Percentiles rank a stretch among this genome's conserved stretches.
Evolutionary conservation across 2,329 filamentous ascomycete genomes (phyloP).

Genomic region (Paracoccidioides brasiliensis): DNA sequence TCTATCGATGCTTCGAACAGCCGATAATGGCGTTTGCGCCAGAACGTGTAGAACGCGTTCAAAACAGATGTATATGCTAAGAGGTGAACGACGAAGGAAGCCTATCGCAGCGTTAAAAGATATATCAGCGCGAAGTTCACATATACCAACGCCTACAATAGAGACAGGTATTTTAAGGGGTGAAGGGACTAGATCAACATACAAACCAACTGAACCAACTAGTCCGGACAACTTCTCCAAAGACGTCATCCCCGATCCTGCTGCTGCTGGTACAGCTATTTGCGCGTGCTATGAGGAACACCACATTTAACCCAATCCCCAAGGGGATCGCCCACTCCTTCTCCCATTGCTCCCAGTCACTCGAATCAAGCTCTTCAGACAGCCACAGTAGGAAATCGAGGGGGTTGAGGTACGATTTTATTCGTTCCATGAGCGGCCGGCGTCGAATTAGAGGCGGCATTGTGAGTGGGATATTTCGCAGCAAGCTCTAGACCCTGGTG

Average conservation of each 20-base stretch:
- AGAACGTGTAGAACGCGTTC: slow-evolving; percentile 74
- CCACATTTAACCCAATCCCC: slow-evolving; percentile 61
- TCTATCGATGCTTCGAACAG: slow-evolving; percentile 83
- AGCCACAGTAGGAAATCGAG: slow-evolving; percentile 84
- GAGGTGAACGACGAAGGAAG: slow-evolving; percentile 56
- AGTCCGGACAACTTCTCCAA: slow-evolving; percentile 53
- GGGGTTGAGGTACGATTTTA: slow-evolving; percentile 69
- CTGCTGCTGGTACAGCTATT: slow-evolving; percentile 47
- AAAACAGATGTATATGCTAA: slow-evolving; percentile 52
- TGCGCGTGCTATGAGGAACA: slow-evolving; percentile 70
- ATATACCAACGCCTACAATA: neutral
- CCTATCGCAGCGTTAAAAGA: slow-evolving; percentile 31
- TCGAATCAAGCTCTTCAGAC: slow-evolving; percentile 82
- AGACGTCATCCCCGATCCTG: slow-evolving; percentile 62
- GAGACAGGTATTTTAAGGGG: neutral
- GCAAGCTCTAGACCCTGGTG: neutral
- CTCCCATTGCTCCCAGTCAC: slow-evolving; percentile 70
- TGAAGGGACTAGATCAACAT: slow-evolving; percentile 18
- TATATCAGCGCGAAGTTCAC: slow-evolving; percentile 9
- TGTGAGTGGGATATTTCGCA: slow-evolving; percentile 24
- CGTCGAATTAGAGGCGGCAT: slow-evolving; percentile 76
- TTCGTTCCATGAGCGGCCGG: slow-evolving; percentile 64
- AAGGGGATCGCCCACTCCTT: slow-evolving; percentile 62
- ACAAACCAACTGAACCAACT: slow-evolving; percentile 58
- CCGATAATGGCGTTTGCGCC: slow-evolving; percentile 71